These are phyloP conservation scores for Rosa hybrid DNA, from an alignment of 331 rosid genomes.

Conservation along the genomic window DNA sequence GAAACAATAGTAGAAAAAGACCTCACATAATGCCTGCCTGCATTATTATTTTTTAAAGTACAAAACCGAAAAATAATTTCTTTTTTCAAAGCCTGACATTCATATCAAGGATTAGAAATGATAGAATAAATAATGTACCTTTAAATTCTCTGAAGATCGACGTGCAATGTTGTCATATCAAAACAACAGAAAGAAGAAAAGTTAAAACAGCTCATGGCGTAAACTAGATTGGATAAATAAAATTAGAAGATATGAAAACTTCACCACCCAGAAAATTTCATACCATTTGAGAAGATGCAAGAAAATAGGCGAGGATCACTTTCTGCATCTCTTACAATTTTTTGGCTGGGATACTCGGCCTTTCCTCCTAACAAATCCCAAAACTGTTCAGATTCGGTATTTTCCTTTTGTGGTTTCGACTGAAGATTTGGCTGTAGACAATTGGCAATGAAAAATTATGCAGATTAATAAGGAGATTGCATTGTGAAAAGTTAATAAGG, in stretches of 20 bases:
- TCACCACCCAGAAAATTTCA: slow-evolving; percentile 27
- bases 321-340: slow-evolving; percentile 67
- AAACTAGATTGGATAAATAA: slow-evolving; percentile 23
- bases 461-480: slow-evolving; percentile 35
- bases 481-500: not conserved
- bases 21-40: not conserved
- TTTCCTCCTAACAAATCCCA: slow-evolving; percentile 91
- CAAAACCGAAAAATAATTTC: slow-evolving; percentile 20
- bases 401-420: slow-evolving; percentile 80
- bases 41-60: not conserved
- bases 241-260: slow-evolving; percentile 13
- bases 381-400: slow-evolving; percentile 84
- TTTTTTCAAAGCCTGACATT: slow-evolving; percentile 22
- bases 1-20: not conserved
- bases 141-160: slow-evolving; percentile 64
- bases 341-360: slow-evolving; percentile 78
- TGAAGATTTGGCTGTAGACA: slow-evolving; percentile 85
- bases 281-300: slow-evolving; percentile 74
- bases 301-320: slow-evolving; percentile 85
- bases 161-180: slow-evolving; percentile 31
- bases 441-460: slow-evolving; percentile 37
- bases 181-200: slow-evolving; percentile 17
- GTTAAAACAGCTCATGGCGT: slow-evolving; percentile 9
- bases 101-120: slow-evolving; percentile 9
- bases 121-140: slow-evolving; percentile 53